These are phyloP conservation scores for Lithospermum erythrorhizon DNA, from an alignment of 257 asterid species.

Conservation along the genomic window DNA sequence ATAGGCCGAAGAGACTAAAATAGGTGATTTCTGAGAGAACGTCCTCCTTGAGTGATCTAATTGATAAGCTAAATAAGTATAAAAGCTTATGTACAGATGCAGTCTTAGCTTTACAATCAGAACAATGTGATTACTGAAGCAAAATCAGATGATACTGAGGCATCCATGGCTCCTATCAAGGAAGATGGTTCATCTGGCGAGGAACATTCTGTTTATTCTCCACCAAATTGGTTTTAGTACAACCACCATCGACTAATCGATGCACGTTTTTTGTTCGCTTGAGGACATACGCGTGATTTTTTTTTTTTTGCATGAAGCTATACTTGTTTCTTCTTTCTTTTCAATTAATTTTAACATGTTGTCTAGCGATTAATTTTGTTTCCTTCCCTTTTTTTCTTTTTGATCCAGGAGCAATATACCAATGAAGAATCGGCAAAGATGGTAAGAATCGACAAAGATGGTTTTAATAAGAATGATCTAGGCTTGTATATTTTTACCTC, in stretches of 20 bases:
- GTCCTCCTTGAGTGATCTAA: slow-evolving; percentile 38
- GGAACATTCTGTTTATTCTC: slow-evolving; percentile 16
- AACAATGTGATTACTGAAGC: slow-evolving; percentile 13
- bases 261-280: slow-evolving; percentile 48
- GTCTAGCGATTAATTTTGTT: no score
- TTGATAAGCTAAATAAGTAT: slow-evolving; percentile 63
- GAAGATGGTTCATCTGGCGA: slow-evolving; percentile 11
- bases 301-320: no score
- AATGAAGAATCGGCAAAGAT: no score
- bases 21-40: slow-evolving; percentile 34
- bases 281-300: no score
- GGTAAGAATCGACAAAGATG: no score
- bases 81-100: slow-evolving; percentile 49
- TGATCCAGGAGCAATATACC: no score
- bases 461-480: no score
- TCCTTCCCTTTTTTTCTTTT: no score
- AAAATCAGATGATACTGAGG: slow-evolving; percentile 16
- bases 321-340: no score
- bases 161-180: slow-evolving; percentile 14
- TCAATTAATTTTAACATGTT: no score
- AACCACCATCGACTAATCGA: slow-evolving; percentile 33
- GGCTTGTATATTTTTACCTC: no score
- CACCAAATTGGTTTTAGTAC: slow-evolving; percentile 51
- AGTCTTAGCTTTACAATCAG: slow-evolving; percentile 34
- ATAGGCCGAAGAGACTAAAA: slow-evolving; percentile 39